phyloP scores from a whole-genome alignment of 2,329 filamentous ascomycete genomes.

The Calonectria honghensis region DNA sequence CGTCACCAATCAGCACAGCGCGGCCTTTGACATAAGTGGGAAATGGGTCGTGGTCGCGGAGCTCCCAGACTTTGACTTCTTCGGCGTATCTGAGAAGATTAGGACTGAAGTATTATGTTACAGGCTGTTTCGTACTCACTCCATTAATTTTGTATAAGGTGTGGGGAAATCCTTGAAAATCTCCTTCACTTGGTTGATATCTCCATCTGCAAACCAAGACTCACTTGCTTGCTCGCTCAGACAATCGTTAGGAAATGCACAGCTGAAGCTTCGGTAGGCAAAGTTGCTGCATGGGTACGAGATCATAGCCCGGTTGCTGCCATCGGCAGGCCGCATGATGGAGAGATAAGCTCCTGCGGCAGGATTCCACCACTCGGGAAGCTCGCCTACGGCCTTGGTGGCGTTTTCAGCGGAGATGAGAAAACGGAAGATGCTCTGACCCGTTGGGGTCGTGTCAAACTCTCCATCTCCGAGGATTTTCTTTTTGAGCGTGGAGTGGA shows the following conservation, averaged over 20 bases:
- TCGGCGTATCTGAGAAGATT: neutral
- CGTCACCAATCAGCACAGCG: neutral
- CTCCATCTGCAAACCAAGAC: slow-evolving; percentile 12
- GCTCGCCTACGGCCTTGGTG: slow-evolving; percentile 5
- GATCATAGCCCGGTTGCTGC: neutral
- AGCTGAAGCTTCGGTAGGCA: slow-evolving; percentile 1
- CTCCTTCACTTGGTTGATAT: neutral
- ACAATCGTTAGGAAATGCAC: slow-evolving; percentile 9
- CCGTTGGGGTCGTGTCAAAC: neutral
- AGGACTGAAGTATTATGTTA: no score
- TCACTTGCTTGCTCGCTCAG: neutral
- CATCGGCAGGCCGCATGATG: neutral
- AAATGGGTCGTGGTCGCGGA: slow-evolving; percentile 9
- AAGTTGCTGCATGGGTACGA: slow-evolving; percentile 7
- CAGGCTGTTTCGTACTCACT: neutral
- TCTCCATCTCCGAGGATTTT: slow-evolving; percentile 8
- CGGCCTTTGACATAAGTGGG: neutral
- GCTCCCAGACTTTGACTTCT: slow-evolving; percentile 12
- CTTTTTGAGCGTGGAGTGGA: slow-evolving; percentile 3
- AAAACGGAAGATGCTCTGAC: slow-evolving; percentile 16
- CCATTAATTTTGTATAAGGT: slow-evolving; percentile 11
- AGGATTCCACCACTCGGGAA: slow-evolving; percentile 10
- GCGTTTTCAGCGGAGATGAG: slow-evolving; percentile 11
- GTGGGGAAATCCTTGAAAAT: slow-evolving; percentile 9
- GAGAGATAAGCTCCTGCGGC: neutral